phyloP scores from a whole-genome alignment of 164 flowering plant genomes.

The Sextonia rubra region DNA sequence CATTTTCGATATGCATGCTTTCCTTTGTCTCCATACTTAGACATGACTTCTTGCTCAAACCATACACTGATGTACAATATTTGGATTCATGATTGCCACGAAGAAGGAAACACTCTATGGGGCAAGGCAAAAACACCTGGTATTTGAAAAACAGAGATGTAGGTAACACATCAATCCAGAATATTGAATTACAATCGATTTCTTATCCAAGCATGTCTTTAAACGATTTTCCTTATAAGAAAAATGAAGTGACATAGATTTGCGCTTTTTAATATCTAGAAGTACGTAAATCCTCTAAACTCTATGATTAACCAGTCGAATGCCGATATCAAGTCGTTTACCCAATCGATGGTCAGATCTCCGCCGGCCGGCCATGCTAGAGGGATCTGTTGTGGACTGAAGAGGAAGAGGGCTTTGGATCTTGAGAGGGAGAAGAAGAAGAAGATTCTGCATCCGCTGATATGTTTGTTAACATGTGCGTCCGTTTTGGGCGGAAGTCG shows the following conservation, averaged over 20 bases:
- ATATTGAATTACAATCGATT: too few relatives aligned
- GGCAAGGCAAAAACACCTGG: constrained; percentile 83
- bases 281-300: too few relatives aligned
- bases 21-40: constrained; percentile 77
- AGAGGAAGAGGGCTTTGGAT: not conserved
- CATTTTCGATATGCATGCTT: constrained; percentile 88
- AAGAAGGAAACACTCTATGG: constrained; percentile 69
- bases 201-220: too few relatives aligned
- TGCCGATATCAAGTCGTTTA: constrained; percentile 40
- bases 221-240: too few relatives aligned
- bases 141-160: not conserved
- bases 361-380: constrained; percentile 67
- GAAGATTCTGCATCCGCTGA: constrained; percentile 4
- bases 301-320: constrained; percentile 77
- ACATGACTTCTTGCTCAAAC: constrained; percentile 89
- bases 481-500: too few relatives aligned
- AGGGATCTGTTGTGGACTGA: constrained; percentile 33
- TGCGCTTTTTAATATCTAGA: too few relatives aligned
- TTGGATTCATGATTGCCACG: constrained; percentile 98
- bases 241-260: too few relatives aligned
- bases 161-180: not conserved
- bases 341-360: constrained; percentile 51
- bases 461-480: not conserved
- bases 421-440: not conserved
- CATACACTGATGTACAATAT: constrained; percentile 96